These are phyloP conservation scores for Hygrophorus russula DNA, from an alignment of 768 basidiomycete species.

Conservation along the genomic window DNA sequence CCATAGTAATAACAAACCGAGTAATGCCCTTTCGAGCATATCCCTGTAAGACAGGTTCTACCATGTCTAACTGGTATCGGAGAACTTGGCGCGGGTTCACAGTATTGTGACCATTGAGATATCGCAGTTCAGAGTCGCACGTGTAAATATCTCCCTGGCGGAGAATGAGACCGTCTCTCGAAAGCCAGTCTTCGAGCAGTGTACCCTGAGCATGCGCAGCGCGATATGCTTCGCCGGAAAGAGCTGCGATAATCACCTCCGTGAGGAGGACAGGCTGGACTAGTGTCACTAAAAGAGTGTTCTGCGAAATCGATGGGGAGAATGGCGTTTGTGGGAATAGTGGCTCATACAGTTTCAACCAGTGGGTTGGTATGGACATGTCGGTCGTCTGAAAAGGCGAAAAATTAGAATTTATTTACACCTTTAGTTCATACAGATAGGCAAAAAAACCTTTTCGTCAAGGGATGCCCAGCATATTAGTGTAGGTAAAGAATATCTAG, in stretches of 20 bases:
- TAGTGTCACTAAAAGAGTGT: slow-evolving; percentile 10
- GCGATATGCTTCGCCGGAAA: slow-evolving; percentile 37
- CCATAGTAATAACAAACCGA: slow-evolving; percentile 36
- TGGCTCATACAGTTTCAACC: slow-evolving; percentile 23
- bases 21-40: slow-evolving; percentile 36
- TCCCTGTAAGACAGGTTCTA: slow-evolving; percentile 71
- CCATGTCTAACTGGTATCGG: slow-evolving; percentile 42
- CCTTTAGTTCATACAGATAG: slow-evolving; percentile 6
- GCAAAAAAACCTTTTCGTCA: slow-evolving; percentile 25
- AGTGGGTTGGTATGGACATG: slow-evolving; percentile 29
- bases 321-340: slow-evolving; percentile 18
- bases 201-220: slow-evolving; percentile 23
- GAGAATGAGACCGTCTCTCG: slow-evolving; percentile 30
- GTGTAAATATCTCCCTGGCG: slow-evolving; percentile 36
- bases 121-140: slow-evolving; percentile 13
- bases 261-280: slow-evolving; percentile 28
- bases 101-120: slow-evolving; percentile 11
- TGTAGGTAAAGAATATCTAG: slow-evolving; percentile 3
- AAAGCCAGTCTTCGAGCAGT: slow-evolving; percentile 33
- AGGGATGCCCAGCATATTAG: slow-evolving; percentile 22
- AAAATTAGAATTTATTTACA: background rate
- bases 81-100: slow-evolving; percentile 13
- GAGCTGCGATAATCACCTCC: slow-evolving; percentile 40
- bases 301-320: slow-evolving; percentile 4
- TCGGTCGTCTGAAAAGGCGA: slow-evolving; percentile 16